These are phyloP conservation scores for Dicorynia guianensis DNA, from an alignment of 306 rosid species.

Conservation along the genomic window DNA sequence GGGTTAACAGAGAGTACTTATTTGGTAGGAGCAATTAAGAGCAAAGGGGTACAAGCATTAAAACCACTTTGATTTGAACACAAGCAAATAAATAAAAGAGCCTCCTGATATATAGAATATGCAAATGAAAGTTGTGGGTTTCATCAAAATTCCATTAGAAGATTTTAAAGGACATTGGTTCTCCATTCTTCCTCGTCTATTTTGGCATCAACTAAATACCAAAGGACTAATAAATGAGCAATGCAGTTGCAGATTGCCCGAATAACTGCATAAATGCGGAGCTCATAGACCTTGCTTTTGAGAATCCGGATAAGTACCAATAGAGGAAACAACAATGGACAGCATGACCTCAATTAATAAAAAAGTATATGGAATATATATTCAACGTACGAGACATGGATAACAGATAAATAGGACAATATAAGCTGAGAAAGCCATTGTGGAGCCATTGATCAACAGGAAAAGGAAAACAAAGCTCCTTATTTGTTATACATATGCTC, in stretches of 20 bases:
- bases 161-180: constrained; percentile 41
- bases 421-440: not conserved
- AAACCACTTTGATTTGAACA: not conserved
- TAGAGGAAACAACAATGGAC: constrained; percentile 50
- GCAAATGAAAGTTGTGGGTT: constrained; percentile 31
- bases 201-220: constrained; percentile 56
- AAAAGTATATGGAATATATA: not conserved
- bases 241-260: constrained; percentile 43
- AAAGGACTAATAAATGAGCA: constrained; percentile 56
- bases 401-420: constrained; percentile 22
- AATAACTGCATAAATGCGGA: constrained; percentile 32
- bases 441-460: constrained; percentile 23
- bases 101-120: no score
- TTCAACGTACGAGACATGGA: constrained; percentile 27
- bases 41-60: not conserved
- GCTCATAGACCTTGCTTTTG: constrained; percentile 19
- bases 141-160: constrained; percentile 55
- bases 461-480: not conserved
- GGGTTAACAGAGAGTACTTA: not conserved
- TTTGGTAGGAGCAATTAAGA: constrained; percentile 16
- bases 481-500: constrained; percentile 24
- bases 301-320: constrained; percentile 38
- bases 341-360: constrained; percentile 36
- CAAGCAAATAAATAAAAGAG: not conserved
- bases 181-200: constrained; percentile 43